Percentiles rank a stretch among this genome's conserved stretches.
These are phyloP conservation scores for Candida coquimbonensis DNA, from an alignment of 805 yeast species.

Conservation along the genomic window DNA sequence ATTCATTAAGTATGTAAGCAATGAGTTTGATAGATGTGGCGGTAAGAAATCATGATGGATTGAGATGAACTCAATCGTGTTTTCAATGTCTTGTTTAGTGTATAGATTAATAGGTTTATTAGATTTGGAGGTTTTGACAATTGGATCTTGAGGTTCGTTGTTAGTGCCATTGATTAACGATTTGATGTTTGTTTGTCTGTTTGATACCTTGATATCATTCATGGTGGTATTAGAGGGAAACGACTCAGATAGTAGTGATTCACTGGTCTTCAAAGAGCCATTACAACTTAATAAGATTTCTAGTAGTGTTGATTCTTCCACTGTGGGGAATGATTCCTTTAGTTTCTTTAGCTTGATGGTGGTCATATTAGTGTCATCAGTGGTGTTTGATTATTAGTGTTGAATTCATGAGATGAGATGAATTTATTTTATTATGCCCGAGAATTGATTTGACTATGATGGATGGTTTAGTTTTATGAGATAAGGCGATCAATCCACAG, in stretches of 20 bases:
- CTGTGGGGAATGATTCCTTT: slow-evolving; percentile 34
- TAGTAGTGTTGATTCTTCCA: slow-evolving; percentile 32
- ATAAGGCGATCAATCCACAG: not conserved
- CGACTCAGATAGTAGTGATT: slow-evolving; percentile 33
- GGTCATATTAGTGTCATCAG: slow-evolving; percentile 18
- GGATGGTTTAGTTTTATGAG: not conserved
- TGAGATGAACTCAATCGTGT: slow-evolving; percentile 24
- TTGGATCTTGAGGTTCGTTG: slow-evolving; percentile 2
- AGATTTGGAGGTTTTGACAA: slow-evolving; percentile 14
- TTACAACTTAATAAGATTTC: slow-evolving; percentile 49
- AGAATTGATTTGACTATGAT: no score
- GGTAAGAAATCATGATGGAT: slow-evolving; percentile 49
- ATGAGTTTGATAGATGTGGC: slow-evolving; percentile 34
- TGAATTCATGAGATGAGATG: no score
- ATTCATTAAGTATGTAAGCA: slow-evolving; percentile 36
- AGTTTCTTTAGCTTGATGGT: slow-evolving; percentile 34
- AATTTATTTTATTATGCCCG: not conserved
- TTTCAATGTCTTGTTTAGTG: slow-evolving; percentile 26
- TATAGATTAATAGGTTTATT: slow-evolving; percentile 34
- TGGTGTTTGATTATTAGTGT: no score
- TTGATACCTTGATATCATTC: slow-evolving; percentile 3
- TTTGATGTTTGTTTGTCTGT: slow-evolving; percentile 16
- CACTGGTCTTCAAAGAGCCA: slow-evolving; percentile 42
- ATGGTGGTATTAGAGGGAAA: slow-evolving; percentile 6
- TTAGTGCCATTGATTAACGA: not conserved